Percentiles rank a stretch among this genome's conserved stretches.
Evolutionary conservation across 2,329 filamentous ascomycete genomes (phyloP).

Genomic region (Trichophyton mentagrophytes): DNA sequence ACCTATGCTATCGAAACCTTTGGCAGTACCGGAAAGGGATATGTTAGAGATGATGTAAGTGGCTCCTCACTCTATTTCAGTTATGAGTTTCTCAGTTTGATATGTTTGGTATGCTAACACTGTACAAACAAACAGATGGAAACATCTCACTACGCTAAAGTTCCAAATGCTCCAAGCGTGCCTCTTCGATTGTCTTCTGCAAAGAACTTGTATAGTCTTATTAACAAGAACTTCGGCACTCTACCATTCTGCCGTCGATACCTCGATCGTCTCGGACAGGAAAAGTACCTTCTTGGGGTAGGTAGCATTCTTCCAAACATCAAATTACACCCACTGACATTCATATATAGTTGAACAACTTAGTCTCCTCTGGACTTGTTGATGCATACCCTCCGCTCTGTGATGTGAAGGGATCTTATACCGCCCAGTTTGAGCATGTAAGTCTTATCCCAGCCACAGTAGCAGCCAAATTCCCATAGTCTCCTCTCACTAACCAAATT

Average conservation of each 20-base stretch:
- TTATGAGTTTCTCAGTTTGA: not conserved
- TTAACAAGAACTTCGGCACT: slow-evolving; percentile 94
- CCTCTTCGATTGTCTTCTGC: slow-evolving; percentile 68
- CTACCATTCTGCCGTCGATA: slow-evolving; percentile 84
- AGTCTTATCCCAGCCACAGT: slow-evolving; percentile 29
- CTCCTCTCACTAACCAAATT: slow-evolving; percentile 13
- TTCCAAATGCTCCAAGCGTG: slow-evolving; percentile 59
- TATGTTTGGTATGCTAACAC: slow-evolving; percentile 10
- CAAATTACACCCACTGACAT: not conserved
- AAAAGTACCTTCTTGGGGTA: slow-evolving; percentile 85
- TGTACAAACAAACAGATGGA: slow-evolving; percentile 43
- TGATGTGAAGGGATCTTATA: slow-evolving; percentile 89
- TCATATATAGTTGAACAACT: slow-evolving; percentile 58
- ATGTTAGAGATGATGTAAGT: slow-evolving; percentile 69
- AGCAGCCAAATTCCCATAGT: not conserved
- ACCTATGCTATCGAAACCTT: slow-evolving; percentile 95
- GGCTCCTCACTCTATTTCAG: not conserved
- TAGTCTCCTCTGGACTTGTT: slow-evolving; percentile 71
- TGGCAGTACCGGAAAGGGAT: slow-evolving; percentile 81
- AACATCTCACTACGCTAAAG: slow-evolving; percentile 75
- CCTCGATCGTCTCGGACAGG: slow-evolving; percentile 80
- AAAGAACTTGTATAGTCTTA: slow-evolving; percentile 71
- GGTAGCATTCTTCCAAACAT: slow-evolving; percentile 21
- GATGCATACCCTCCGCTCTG: slow-evolving; percentile 81
- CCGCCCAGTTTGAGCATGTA: slow-evolving; percentile 89